Evolutionary conservation across 306 rosid species (phyloP).

Genomic region (Herpetospermum pedunculosum): DNA sequence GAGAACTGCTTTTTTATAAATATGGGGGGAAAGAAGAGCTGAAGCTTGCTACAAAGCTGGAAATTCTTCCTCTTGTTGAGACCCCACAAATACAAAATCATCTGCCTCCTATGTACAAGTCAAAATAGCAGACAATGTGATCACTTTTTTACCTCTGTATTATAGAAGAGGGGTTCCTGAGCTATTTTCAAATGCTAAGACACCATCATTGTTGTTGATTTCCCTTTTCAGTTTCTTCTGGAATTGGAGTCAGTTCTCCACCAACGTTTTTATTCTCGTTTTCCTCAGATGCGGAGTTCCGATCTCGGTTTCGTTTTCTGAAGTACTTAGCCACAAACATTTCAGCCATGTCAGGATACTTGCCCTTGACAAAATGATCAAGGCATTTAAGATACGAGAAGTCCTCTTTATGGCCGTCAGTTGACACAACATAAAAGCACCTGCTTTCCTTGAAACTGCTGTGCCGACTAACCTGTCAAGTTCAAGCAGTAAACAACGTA

Average conservation of each 20-base stretch:
- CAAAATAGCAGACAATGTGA: conserved; percentile 18
- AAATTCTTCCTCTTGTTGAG: neutral
- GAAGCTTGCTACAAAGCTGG: neutral
- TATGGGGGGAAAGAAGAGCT: conserved; percentile 4
- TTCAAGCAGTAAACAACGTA: neutral
- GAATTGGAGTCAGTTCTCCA: conserved; percentile 3
- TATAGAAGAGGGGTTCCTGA: neutral
- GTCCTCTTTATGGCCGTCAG: conserved; percentile 61
- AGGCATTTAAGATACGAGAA: conserved; percentile 74
- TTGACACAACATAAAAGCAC: conserved; percentile 57
- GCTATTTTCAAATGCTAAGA: neutral
- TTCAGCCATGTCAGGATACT: conserved; percentile 59
- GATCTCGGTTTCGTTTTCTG: conserved; percentile 24
- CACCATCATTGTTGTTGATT: conserved; percentile 7
- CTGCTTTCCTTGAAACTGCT: conserved; percentile 58
- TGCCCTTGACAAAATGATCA: conserved; percentile 36
- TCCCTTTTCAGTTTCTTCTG: conserved; percentile 20
- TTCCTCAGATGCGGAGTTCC: neutral
- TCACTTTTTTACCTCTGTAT: neutral
- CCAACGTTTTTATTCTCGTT: neutral
- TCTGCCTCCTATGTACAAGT: conserved; percentile 28
- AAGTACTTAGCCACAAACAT: conserved; percentile 51
- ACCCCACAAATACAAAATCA: conserved; percentile 16
- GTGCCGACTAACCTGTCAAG: conserved; percentile 58
- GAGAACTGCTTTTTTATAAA: neutral